Evolutionary conservation across 768 basidiomycete genomes (phyloP), one percentile per base, ranked within the genome.

Genomic region (Hygrocybe punicea): DNA sequence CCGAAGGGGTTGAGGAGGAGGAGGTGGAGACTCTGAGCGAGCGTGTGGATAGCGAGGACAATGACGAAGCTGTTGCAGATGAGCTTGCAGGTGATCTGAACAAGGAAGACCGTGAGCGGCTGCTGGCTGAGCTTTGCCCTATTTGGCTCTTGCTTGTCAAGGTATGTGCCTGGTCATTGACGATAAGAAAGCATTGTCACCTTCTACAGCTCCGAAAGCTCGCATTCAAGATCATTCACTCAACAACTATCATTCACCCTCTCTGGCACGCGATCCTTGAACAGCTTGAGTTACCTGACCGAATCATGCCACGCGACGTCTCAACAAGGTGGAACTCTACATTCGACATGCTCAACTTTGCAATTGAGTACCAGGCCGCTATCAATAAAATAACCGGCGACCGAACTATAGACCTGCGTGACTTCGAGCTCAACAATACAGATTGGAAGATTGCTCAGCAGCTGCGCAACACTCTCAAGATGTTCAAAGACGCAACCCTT

Each of bases 271-370:
- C 45, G 7, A 24, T 56, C 0, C 58, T 71, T 10, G 23, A 33
- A 14, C 34, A 58, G 1, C 53, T 58, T n/a, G 47, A 59, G 1
- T 19, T 68, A 6, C 37, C 23, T 1, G 36, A 3, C 1, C 16
- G 60, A 2, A 56, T 63, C 6, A 69, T 75, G 50, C 74, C 71
- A 2, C 65, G 67, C 0, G 70, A 76, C 51, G 72, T 76, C 1
- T 16, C 40, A 0, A 76, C 72, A 0, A n/a, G n/a, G n/a, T n/a
- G n/a, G n/a, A n/a, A n/a, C n/a, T n/a, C n/a, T n/a, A n/a, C n/a
- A n/a, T n/a, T n/a, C n/a, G n/a, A n/a, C n/a, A n/a, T n/a, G n/a
- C n/a, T n/a, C n/a, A n/a, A n/a, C n/a, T n/a, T n/a, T n/a, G n/a
- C n/a, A n/a, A n/a, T n/a, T n/a, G n/a, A n/a, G n/a, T n/a, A n/a